Conservation (phyloP, 2,329 filamentous ascomycete species). For the Stromatinia cepivora region DNA sequence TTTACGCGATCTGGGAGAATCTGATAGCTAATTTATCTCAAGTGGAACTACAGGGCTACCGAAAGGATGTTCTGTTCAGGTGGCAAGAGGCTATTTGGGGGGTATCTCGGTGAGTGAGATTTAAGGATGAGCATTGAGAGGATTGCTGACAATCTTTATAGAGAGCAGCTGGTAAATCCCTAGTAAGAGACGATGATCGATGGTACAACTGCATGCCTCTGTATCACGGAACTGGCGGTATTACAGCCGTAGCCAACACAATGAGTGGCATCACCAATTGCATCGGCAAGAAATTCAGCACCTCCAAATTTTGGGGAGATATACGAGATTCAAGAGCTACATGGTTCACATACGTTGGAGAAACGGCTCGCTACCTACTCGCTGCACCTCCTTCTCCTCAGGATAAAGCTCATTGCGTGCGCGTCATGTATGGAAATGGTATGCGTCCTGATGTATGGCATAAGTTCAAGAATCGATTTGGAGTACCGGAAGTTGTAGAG, state of each 20-base stretch:
- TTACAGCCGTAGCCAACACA: constrained; percentile 36
- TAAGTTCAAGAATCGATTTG: constrained; percentile 63
- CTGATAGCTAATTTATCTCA: background rate
- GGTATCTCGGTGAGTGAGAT: constrained; percentile 32
- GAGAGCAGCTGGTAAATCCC: constrained; percentile 1
- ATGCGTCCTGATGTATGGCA: constrained; percentile 68
- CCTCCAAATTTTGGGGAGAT: constrained; percentile 70
- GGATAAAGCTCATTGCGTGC: constrained; percentile 59
- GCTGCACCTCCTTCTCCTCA: constrained; percentile 63
- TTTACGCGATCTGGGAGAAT: background rate
- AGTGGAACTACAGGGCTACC: constrained; percentile 75
- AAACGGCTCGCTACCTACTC: constrained; percentile 73
- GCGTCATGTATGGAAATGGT: constrained; percentile 65
- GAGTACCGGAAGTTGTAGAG: constrained; percentile 62
- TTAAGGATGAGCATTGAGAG: background rate
- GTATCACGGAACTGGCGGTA: constrained; percentile 44
- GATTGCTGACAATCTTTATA: background rate
- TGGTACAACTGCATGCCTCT: constrained; percentile 66
- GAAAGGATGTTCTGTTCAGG: constrained; percentile 66
- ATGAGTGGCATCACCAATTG: constrained; percentile 55
- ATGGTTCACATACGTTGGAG: constrained; percentile 75
- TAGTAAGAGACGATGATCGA: constrained; percentile 49
- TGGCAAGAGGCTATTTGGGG: constrained; percentile 44
- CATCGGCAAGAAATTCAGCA: constrained; percentile 67
- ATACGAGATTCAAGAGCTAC: constrained; percentile 67